Evolutionary conservation across 441 rosid genomes (phyloP).

Genomic region (Croton setiger): DNA sequence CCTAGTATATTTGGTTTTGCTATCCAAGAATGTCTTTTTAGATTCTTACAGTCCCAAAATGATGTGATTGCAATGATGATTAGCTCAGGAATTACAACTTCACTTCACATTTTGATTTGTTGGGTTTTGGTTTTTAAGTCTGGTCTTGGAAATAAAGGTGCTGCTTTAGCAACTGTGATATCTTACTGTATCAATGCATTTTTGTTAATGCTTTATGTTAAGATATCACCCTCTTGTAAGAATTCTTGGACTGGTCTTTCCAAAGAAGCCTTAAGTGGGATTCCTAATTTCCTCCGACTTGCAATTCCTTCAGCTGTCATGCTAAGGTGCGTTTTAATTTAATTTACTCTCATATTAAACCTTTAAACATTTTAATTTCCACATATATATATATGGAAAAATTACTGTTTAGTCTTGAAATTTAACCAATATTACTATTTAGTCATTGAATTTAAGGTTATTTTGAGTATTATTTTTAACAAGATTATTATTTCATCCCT

Average conservation of each 20-base stretch:
- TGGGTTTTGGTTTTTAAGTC: constrained; percentile 46
- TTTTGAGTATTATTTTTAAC: too few relatives aligned
- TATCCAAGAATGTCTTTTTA: constrained; percentile 39
- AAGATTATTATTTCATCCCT: too few relatives aligned
- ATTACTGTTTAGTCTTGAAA: too few relatives aligned
- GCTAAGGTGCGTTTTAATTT: constrained; percentile 27
- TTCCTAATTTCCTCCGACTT: constrained; percentile 28
- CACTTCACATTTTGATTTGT: constrained; percentile 37
- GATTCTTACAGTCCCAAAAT: constrained; percentile 51
- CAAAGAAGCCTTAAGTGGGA: constrained; percentile 30
- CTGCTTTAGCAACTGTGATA: constrained; percentile 46
- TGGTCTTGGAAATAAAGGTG: constrained; percentile 47
- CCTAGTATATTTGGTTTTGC: constrained; percentile 44
- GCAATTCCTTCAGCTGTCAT: constrained; percentile 42
- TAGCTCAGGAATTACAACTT: constrained; percentile 34
- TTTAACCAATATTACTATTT: too few relatives aligned
- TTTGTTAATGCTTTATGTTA: constrained; percentile 35
- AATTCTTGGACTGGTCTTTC: constrained; percentile 50
- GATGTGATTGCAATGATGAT: constrained; percentile 45
- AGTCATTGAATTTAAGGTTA: too few relatives aligned
- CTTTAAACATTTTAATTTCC: too few relatives aligned
- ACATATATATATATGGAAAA: too few relatives aligned
- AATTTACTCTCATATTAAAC: too few relatives aligned
- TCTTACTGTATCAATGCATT: constrained; percentile 47
- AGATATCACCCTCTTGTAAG: constrained; percentile 43